Evolutionary conservation across 345 rosid genomes (phyloP).

Genomic region (Pelargonium nanum): DNA sequence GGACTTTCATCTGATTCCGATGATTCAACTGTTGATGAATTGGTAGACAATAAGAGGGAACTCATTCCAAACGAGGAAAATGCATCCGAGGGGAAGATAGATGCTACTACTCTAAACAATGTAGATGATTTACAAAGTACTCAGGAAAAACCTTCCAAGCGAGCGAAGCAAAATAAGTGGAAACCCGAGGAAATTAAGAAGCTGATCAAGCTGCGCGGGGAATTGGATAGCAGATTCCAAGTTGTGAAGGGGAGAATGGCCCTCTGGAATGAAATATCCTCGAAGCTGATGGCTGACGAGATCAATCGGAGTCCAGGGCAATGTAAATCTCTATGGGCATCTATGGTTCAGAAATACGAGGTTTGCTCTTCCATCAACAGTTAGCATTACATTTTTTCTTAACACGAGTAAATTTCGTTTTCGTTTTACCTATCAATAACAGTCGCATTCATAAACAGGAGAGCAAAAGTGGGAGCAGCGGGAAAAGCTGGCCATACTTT

Average conservation of each 20-base stretch:
- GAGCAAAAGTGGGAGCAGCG: slow-evolving; percentile 37
- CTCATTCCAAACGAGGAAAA: slow-evolving; percentile 12
- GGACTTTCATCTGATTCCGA: slow-evolving; percentile 15
- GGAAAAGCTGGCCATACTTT: slow-evolving; percentile 59
- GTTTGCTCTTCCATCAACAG: slow-evolving; percentile 22
- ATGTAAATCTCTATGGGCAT: slow-evolving; percentile 89
- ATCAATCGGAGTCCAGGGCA: slow-evolving; percentile 62
- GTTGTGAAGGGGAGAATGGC: slow-evolving; percentile 86
- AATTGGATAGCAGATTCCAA: slow-evolving; percentile 55
- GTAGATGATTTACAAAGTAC: slow-evolving; percentile 30
- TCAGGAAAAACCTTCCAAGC: slow-evolving; percentile 36
- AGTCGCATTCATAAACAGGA: slow-evolving; percentile 32
- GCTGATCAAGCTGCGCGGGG: slow-evolving; percentile 63
- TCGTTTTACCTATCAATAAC: not conserved
- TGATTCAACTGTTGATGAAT: slow-evolving; percentile 29
- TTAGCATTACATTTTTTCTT: too few species aligned
- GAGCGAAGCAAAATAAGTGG: slow-evolving; percentile 61
- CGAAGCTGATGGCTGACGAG: slow-evolving; percentile 47
- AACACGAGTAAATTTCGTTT: too few species aligned
- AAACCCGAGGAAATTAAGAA: slow-evolving; percentile 75
- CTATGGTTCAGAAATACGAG: slow-evolving; percentile 79
- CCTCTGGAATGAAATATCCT: slow-evolving; percentile 87
- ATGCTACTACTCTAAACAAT: slow-evolving; percentile 23
- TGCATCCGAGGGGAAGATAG: slow-evolving; percentile 19
- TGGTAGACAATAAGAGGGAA: slow-evolving; percentile 12